A percentile compares a stretch with the other conserved stretches of the same genome.
phyloP scores from a whole-genome alignment of 2,329 filamentous ascomycete species.

The Paraconiothyrium brasiliense region DNA sequence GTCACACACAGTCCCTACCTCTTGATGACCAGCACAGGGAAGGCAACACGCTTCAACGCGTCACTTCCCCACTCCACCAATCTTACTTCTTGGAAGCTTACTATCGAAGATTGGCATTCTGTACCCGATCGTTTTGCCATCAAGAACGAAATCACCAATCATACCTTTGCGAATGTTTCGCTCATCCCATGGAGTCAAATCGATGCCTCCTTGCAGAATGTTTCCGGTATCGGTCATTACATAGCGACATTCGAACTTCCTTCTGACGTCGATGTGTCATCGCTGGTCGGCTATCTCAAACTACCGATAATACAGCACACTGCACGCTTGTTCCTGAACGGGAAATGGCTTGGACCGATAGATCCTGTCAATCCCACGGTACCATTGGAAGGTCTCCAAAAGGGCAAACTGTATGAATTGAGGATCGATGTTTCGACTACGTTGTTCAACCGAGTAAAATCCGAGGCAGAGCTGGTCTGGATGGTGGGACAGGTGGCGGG shows the following conservation, averaged over 20 bases:
- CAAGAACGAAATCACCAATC: conserved; percentile 35
- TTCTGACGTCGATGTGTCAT: conserved; percentile 3
- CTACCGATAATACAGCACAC: conserved; percentile 43
- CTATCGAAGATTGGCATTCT: conserved; percentile 52
- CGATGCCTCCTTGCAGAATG: conserved; percentile 32
- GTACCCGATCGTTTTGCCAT: conserved; percentile 45
- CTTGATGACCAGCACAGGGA: conserved; percentile 23
- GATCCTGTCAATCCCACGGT: conserved; percentile 38
- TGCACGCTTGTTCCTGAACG: conserved; percentile 41
- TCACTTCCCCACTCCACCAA: conserved; percentile 27
- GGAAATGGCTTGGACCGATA: conserved; percentile 37
- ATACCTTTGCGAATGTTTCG: conserved; percentile 30
- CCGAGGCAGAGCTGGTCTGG: conserved; percentile 22
- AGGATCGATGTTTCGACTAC: conserved; percentile 42
- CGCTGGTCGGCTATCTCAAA: conserved; percentile 34
- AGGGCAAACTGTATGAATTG: conserved; percentile 6
- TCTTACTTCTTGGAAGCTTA: conserved; percentile 50
- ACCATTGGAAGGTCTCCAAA: conserved; percentile 36
- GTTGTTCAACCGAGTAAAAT: conserved; percentile 39
- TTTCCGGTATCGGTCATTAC: conserved; percentile 49
- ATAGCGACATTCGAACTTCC: conserved; percentile 42
- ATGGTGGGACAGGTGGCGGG: conserved; percentile 16
- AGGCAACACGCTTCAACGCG: conserved; percentile 19
- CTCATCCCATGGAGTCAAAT: conserved; percentile 48
- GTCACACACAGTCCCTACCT: conserved; percentile 19